phyloP scores from a whole-genome alignment of 805 yeast species.

The Yarrowia porcina region DNA sequence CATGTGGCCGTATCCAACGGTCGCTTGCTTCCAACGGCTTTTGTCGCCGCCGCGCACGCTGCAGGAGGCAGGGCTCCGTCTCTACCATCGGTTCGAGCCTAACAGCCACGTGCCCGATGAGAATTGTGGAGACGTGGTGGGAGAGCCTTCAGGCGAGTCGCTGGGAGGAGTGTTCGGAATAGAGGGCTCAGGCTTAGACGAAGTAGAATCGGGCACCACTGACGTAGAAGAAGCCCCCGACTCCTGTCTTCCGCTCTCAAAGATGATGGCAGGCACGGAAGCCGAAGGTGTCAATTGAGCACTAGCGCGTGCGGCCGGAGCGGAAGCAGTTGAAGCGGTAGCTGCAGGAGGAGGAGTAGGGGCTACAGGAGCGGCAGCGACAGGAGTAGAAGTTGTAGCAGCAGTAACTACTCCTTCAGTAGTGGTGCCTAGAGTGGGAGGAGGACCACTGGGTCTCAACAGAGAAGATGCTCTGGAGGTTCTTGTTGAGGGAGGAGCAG shows the following conservation, averaged over 20 bases:
- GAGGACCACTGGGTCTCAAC: background rate
- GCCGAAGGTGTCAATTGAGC: constrained; percentile 6
- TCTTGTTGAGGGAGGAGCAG: constrained; percentile 11
- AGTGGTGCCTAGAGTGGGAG: background rate
- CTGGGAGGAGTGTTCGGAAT: background rate
- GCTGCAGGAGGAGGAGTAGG: background rate
- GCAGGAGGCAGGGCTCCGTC: background rate
- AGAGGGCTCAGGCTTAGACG: too few species aligned
- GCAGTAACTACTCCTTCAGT: background rate
- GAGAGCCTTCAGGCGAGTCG: constrained; percentile 1
- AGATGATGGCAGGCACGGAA: constrained; percentile 8
- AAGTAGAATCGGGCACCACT: too few species aligned
- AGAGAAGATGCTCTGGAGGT: constrained; percentile 6
- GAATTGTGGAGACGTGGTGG: constrained; percentile 9
- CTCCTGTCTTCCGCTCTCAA: background rate
- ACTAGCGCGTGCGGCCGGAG: background rate
- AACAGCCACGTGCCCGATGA: constrained; percentile 20
- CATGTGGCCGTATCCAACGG: constrained; percentile 22
- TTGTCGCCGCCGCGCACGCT: background rate
- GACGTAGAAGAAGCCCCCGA: too few species aligned
- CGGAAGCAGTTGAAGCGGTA: background rate
- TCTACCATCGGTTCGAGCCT: constrained; percentile 20
- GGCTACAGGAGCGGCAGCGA: background rate
- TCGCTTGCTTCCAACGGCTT: constrained; percentile 16
- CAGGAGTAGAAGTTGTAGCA: background rate